These are phyloP conservation scores for Plectosphaerella plurivora DNA, from an alignment of 2,329 filamentous ascomycete species.

Conservation along the genomic window DNA sequence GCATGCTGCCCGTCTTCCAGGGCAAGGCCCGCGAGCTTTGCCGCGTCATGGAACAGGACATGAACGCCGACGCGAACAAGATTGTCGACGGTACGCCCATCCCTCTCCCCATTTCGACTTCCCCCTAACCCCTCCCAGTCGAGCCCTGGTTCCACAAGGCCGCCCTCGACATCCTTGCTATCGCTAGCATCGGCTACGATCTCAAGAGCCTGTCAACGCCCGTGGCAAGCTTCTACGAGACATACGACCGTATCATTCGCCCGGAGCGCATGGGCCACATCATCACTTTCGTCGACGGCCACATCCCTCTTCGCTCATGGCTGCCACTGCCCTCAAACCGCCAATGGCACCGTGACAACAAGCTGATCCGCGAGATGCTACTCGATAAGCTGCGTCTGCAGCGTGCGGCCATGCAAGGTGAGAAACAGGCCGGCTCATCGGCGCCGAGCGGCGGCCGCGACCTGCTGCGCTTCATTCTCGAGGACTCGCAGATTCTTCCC, in stretches of 20 bases:
- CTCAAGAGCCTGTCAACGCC: slow-evolving; percentile 19
- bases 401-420: slow-evolving; percentile 15
- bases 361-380: slow-evolving; percentile 26
- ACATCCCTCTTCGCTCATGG: slow-evolving; percentile 24
- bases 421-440: slow-evolving; percentile 13
- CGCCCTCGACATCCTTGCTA: slow-evolving; percentile 27
- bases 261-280: slow-evolving; percentile 19
- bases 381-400: slow-evolving; percentile 23
- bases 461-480: slow-evolving; percentile 20
- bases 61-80: slow-evolving; percentile 14
- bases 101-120: background rate
- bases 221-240: slow-evolving; percentile 19
- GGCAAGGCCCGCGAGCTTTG: slow-evolving; percentile 23
- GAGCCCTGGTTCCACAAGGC: slow-evolving; percentile 22
- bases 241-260: slow-evolving; percentile 25
- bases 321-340: slow-evolving; percentile 33
- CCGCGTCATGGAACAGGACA: slow-evolving; percentile 19
- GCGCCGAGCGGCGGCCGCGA: slow-evolving; percentile 12
- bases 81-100: slow-evolving; percentile 19
- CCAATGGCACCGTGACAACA: slow-evolving; percentile 26
- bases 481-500: slow-evolving; percentile 13
- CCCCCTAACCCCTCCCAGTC: slow-evolving; percentile 12
- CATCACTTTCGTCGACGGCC: slow-evolving; percentile 24
- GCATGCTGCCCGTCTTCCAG: slow-evolving; percentile 30
- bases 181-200: slow-evolving; percentile 27